phyloP scores from a whole-genome alignment of 1,139 yeast genomes.

The Geotrichum restrictum region DNA sequence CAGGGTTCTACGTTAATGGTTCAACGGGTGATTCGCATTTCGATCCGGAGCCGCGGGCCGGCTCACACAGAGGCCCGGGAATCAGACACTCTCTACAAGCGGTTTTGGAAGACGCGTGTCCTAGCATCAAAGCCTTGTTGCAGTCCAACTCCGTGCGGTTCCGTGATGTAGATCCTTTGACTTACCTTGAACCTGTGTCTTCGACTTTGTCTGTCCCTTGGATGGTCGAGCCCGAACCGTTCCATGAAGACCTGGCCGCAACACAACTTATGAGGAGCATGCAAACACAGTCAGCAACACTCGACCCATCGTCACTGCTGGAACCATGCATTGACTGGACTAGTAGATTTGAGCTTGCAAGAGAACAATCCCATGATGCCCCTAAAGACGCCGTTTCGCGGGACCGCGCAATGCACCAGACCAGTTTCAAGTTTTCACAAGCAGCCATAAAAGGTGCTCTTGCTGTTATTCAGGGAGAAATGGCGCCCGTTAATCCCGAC shows the following conservation, averaged over 20 bases:
- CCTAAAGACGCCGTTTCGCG: constrained; percentile 67
- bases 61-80: constrained; percentile 42
- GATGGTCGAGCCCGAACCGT: constrained; percentile 48
- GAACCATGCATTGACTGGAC: constrained; percentile 60
- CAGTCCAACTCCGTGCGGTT: constrained; percentile 45
- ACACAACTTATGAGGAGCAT: constrained; percentile 46
- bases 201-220: constrained; percentile 68
- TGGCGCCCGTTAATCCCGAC: constrained; percentile 74
- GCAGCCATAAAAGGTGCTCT: constrained; percentile 79
- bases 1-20: constrained; percentile 76
- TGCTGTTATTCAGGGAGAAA: constrained; percentile 66
- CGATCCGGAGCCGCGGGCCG: constrained; percentile 50
- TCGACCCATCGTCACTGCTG: constrained; percentile 20
- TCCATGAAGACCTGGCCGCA: constrained; percentile 39
- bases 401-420: constrained; percentile 69
- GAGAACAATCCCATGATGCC: constrained; percentile 57
- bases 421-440: constrained; percentile 71
- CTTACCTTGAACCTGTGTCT: constrained; percentile 62
- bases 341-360: constrained; percentile 79
- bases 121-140: constrained; percentile 45
- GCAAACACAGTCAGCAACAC: constrained; percentile 27
- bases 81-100: constrained; percentile 49
- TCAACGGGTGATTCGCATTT: constrained; percentile 64
- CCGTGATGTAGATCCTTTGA: constrained; percentile 47
- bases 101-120: constrained; percentile 53